phyloP scores from a whole-genome alignment of 108 stramenopile genomes.

The Pseudonitzschia multistriata region DNA sequence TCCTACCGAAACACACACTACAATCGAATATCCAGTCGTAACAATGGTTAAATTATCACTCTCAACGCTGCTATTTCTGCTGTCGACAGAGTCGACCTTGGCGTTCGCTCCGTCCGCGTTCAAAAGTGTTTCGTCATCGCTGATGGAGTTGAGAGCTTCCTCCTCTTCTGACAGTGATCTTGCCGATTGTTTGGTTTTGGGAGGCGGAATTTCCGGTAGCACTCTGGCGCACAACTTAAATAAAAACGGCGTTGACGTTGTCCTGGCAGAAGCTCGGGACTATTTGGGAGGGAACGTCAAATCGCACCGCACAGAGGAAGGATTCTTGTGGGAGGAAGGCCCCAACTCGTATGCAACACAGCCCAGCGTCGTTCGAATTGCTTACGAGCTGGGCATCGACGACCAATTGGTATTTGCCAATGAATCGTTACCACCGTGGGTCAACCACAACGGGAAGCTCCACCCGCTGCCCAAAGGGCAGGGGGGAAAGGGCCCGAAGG shows the following conservation, averaged over 20 bases:
- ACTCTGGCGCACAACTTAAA: slow-evolving; percentile 87
- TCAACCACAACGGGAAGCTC: slow-evolving; percentile 83
- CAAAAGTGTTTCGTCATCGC: neutral
- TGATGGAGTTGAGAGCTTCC: neutral
- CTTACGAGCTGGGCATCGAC: slow-evolving; percentile 86
- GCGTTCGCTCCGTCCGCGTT: neutral
- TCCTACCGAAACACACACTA: neutral
- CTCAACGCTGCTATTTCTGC: neutral
- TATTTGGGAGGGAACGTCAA: slow-evolving; percentile 94
- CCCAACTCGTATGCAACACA: slow-evolving; percentile 93
- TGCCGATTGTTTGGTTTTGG: slow-evolving; percentile 87
- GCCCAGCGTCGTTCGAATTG: slow-evolving; percentile 83
- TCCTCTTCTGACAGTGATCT: slow-evolving; percentile 4
- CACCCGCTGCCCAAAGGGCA: slow-evolving; percentile 91
- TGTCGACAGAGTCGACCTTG: neutral
- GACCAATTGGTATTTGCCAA: slow-evolving; percentile 92
- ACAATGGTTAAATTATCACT: neutral
- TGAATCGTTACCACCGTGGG: slow-evolving; percentile 82
- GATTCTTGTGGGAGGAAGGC: slow-evolving; percentile 95
- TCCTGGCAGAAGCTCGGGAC: slow-evolving; percentile 81
- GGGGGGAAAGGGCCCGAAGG: slow-evolving; percentile 75
- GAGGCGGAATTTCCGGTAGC: slow-evolving; percentile 90
- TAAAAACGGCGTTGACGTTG: slow-evolving; percentile 43
- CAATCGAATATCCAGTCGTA: neutral
- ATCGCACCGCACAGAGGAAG: slow-evolving; percentile 68